phyloP scores from a whole-genome alignment of 345 rosid genomes.

The Fremontodendron californicum region DNA sequence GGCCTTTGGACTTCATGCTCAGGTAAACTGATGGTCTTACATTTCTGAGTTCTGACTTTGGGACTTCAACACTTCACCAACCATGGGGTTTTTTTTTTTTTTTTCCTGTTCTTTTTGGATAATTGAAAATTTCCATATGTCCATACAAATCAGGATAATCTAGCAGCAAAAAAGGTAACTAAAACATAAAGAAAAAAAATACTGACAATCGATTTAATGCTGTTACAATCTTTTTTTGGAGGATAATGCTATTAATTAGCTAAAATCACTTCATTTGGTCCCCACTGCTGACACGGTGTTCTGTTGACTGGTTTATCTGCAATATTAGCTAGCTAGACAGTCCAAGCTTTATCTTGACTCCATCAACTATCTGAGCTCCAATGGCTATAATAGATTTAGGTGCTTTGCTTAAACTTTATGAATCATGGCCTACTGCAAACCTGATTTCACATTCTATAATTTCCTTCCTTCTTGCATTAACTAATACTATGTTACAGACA shows the following conservation, averaged over 20 bases:
- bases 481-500: not conserved
- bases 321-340: not conserved
- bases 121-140: not conserved
- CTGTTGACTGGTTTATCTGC: not conserved
- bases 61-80: not conserved
- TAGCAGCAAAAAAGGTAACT: not conserved
- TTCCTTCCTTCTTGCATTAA: not conserved
- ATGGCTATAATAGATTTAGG: not conserved
- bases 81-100: not conserved
- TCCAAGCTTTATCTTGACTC: not conserved
- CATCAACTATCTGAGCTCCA: not conserved
- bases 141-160: not conserved
- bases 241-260: not conserved
- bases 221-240: not conserved
- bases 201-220: not conserved
- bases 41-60: not conserved
- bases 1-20: not conserved
- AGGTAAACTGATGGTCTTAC: not conserved
- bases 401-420: not conserved
- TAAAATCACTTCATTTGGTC: not conserved
- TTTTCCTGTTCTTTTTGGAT: not conserved
- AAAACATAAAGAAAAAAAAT: not conserved
- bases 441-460: not conserved
- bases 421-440: not conserved
- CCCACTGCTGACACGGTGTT: not conserved